phyloP scores from a whole-genome alignment of 73 alveolate species.

The Paramecium biaurelia region DNA sequence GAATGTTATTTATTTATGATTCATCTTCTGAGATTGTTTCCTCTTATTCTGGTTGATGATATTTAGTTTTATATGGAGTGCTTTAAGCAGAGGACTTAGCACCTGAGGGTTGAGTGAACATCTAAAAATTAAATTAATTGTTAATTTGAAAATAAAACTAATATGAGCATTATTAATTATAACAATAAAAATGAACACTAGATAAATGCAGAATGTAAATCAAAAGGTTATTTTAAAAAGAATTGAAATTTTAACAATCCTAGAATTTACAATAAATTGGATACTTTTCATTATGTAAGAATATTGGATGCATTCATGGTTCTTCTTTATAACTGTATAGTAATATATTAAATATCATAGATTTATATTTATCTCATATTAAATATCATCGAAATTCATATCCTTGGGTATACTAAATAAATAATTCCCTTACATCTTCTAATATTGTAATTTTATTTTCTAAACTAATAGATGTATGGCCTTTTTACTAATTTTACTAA shows the following conservation, averaged over 20 bases:
- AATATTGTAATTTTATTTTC: not conserved
- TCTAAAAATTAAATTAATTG: not conserved
- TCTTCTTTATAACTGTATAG: not conserved
- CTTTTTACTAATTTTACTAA: not conserved
- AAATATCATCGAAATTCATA: not conserved
- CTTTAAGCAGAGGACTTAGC: conserved; percentile 2
- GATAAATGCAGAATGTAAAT: not conserved
- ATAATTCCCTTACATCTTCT: not conserved
- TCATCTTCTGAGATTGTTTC: conserved; percentile 1
- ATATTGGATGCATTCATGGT: not conserved
- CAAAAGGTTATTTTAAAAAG: not conserved
- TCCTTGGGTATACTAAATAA: not conserved
- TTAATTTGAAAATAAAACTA: not conserved
- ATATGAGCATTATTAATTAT: not conserved
- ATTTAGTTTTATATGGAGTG: not conserved
- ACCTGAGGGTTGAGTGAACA: conserved; percentile 4
- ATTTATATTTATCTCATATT: not conserved
- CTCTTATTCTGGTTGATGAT: not conserved
- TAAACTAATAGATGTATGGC: not conserved
- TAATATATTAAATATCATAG: not conserved
- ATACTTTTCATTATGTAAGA: not conserved
- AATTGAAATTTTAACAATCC: not conserved
- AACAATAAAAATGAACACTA: not conserved
- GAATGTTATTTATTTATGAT: not conserved
- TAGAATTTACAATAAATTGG: not conserved